These are phyloP conservation scores for Musa itinerans DNA, from an alignment of 176 grass and related monocot genomes.

Conservation along the genomic window DNA sequence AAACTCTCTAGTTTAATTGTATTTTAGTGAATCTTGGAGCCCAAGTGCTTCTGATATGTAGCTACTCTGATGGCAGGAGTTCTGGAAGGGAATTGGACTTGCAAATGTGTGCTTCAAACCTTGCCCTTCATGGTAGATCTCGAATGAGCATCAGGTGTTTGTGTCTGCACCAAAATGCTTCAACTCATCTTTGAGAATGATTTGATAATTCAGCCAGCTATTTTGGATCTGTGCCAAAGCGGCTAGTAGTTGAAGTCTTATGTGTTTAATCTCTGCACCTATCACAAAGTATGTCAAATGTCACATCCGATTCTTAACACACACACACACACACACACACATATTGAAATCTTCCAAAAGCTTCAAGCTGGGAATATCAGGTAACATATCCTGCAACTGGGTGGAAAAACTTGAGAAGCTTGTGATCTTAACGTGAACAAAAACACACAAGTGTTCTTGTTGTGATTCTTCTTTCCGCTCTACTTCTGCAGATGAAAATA, in stretches of 20 bases:
- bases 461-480: neutral
- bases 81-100: neutral
- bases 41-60: too few species aligned
- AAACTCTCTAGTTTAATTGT: too few species aligned
- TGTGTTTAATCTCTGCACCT: neutral
- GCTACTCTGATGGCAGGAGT: neutral
- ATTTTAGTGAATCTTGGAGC: too few species aligned
- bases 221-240: neutral
- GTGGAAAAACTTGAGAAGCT: neutral
- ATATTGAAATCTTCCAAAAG: neutral
- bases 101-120: neutral
- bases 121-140: neutral
- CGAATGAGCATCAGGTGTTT: too few species aligned
- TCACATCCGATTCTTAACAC: neutral
- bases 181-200: neutral
- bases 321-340: too few species aligned
- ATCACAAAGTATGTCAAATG: neutral
- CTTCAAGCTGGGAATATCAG: neutral
- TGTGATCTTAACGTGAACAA: neutral
- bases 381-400: too few species aligned
- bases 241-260: neutral
- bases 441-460: neutral
- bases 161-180: neutral
- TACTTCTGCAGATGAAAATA: neutral
- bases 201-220: too few species aligned